Evolutionary conservation across 495 filamentous ascomycete genomes (phyloP), one percentile per base, ranked within the genome.

Genomic region (Penicillium robsamsonii): DNA sequence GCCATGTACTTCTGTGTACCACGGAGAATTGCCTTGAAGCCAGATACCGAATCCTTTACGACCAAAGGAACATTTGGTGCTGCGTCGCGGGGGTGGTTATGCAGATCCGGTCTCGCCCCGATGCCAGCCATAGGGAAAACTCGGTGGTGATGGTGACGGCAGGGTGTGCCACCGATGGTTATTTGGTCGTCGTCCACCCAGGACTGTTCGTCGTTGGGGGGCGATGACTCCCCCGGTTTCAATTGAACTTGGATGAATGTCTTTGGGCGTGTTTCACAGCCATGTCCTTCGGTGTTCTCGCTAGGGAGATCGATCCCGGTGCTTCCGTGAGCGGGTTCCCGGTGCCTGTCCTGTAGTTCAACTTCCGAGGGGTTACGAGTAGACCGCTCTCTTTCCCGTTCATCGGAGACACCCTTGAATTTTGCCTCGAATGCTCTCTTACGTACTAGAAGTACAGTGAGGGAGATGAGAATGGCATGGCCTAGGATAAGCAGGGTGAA

Each of bases 401-500:
- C 74, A 49, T 79, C 70, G 13, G 84, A 79, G 41, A 90, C 76
- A 35, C 76, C 71, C 51, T 81, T 64, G 64, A 92, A 86, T 50
- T 84, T 83, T 10, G 67, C 69, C 66, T 92, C 86, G 62, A 95
- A 95, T 8, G 81, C 86, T 60, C 79, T 78, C 67, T 84, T 87
- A 27, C 90, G 77, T 10, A 87, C 81, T 30, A 84, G 71, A 12
- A 76, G 60, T 12, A 78, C 73, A 1, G 71, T 69, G 44, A 69
- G 70, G 2, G 75, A 78, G 35, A 78, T 67, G 18, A 75, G 63
- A 22, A 78, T 73, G 1, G 85, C 79, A 41, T 86, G 87, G 4
- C 90, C 90, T 13, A 91, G 67, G 47, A 92, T 78, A 30, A 91
- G 85, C 47, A 91, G 75, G 5, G 85, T 20, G 68, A 90, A 94